phyloP scores from a whole-genome alignment of 805 yeast species.

The Schizosaccharomyces cryophilus region DNA sequence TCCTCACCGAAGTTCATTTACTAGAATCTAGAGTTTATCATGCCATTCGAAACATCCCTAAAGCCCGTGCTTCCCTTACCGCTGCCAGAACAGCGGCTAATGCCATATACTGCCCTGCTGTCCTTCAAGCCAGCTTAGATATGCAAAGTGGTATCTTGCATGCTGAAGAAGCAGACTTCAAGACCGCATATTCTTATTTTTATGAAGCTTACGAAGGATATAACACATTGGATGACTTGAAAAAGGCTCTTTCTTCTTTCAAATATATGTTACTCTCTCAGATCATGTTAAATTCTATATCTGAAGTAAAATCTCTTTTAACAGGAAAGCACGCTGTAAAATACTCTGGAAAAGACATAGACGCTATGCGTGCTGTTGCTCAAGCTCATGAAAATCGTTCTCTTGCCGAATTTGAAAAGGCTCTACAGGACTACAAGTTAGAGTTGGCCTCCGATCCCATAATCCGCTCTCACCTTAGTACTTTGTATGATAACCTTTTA shows the following conservation, averaged over 20 bases:
- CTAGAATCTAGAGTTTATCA: slow-evolving; percentile 77
- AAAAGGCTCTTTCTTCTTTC: slow-evolving; percentile 43
- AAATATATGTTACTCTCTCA: slow-evolving; percentile 84
- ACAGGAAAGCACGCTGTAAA: slow-evolving; percentile 48
- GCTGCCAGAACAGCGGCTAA: slow-evolving; percentile 96
- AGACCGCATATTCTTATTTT: slow-evolving; percentile 76
- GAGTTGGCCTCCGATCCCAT: slow-evolving; percentile 72
- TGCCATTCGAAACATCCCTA: slow-evolving; percentile 71
- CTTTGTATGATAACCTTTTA: slow-evolving; percentile 72
- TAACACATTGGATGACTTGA: slow-evolving; percentile 31
- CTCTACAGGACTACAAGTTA: slow-evolving; percentile 38
- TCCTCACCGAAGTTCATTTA: slow-evolving; percentile 83
- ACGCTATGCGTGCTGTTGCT: slow-evolving; percentile 87
- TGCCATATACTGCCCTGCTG: slow-evolving; percentile 82
- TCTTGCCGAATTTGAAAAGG: slow-evolving; percentile 70
- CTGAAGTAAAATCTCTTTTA: slow-evolving; percentile 40
- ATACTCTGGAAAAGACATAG: slow-evolving; percentile 63
- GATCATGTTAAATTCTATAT: slow-evolving; percentile 70
- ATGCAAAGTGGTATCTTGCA: slow-evolving; percentile 85
- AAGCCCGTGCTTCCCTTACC: slow-evolving; percentile 75
- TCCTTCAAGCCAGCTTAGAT: slow-evolving; percentile 80
- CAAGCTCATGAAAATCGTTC: slow-evolving; percentile 76
- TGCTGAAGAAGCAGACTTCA: slow-evolving; percentile 90
- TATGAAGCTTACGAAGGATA: slow-evolving; percentile 86
- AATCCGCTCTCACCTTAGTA: slow-evolving; percentile 75